These are phyloP conservation scores for Neurospora terricola DNA, from an alignment of 495 filamentous ascomycete genomes.

Conservation along the genomic window DNA sequence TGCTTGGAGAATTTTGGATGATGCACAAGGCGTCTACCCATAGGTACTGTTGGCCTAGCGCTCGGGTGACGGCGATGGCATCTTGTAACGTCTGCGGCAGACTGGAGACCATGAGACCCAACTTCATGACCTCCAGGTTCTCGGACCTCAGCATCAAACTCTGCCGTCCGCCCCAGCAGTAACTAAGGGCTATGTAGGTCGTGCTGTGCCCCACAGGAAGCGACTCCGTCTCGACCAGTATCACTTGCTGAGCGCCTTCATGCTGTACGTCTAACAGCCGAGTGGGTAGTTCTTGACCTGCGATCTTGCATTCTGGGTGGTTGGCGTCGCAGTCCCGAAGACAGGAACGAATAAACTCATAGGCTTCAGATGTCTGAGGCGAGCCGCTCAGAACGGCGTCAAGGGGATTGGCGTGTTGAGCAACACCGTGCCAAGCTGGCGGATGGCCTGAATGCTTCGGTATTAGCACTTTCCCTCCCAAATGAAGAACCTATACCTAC, in stretches of 20 bases:
- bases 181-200: not conserved
- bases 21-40: slow-evolving; percentile 5
- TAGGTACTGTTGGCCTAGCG: not conserved
- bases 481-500: not conserved
- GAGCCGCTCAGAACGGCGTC: not conserved
- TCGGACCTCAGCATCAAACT: not conserved
- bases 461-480: no score
- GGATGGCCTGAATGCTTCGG: not conserved
- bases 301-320: not conserved
- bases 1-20: slow-evolving; percentile 1
- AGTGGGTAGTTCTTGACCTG: not conserved
- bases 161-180: not conserved
- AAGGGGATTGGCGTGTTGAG: not conserved
- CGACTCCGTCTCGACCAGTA: not conserved
- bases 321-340: not conserved
- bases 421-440: not conserved
- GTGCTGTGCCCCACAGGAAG: not conserved
- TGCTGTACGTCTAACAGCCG: not conserved
- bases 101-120: not conserved
- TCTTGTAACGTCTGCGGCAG: not conserved
- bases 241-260: not conserved
- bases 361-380: not conserved
- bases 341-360: not conserved
- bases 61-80: not conserved
- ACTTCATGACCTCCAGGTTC: not conserved